Evolutionary conservation across 2,329 filamentous ascomycete species (phyloP).

Genomic region (Sporothrix luriei): DNA sequence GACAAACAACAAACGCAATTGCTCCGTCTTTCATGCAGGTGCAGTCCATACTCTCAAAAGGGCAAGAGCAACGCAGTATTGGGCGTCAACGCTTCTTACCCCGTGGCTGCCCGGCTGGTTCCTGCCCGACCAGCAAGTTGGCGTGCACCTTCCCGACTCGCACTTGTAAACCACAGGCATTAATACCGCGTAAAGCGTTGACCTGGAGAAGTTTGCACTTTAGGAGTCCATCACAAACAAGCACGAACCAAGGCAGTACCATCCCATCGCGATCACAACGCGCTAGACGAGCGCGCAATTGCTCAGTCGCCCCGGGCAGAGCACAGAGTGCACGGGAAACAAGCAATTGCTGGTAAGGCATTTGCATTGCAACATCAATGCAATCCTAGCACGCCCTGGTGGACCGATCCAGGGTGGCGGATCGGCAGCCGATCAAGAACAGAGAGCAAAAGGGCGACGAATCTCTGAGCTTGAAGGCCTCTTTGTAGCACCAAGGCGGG

Average conservation of each 20-base stretch:
- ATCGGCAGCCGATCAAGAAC: conserved; percentile 23
- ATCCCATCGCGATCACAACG: neutral
- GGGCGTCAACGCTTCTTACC: conserved; percentile 29
- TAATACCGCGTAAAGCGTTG: too few species aligned
- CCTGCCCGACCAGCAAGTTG: conserved; percentile 12
- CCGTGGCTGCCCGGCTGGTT: neutral
- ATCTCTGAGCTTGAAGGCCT: neutral
- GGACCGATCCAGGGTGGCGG: conserved; percentile 22
- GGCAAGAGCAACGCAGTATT: conserved; percentile 26
- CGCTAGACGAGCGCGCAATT: conserved; percentile 1
- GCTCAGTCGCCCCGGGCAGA: neutral
- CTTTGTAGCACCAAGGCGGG: conserved; percentile 5
- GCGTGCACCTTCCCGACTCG: neutral
- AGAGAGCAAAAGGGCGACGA: neutral
- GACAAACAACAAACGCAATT: neutral
- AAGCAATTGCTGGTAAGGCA: neutral
- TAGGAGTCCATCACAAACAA: neutral
- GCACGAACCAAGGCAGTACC: neutral
- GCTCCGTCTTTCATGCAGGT: conserved; percentile 14
- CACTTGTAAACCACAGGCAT: neutral
- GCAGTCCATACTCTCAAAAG: conserved; percentile 6
- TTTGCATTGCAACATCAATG: neutral
- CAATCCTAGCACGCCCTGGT: neutral
- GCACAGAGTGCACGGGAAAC: neutral
- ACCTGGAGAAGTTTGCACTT: neutral